Base-by-base conservation (phyloP, 805 yeast species). In the Hanseniaspora valbyensis region DNA sequence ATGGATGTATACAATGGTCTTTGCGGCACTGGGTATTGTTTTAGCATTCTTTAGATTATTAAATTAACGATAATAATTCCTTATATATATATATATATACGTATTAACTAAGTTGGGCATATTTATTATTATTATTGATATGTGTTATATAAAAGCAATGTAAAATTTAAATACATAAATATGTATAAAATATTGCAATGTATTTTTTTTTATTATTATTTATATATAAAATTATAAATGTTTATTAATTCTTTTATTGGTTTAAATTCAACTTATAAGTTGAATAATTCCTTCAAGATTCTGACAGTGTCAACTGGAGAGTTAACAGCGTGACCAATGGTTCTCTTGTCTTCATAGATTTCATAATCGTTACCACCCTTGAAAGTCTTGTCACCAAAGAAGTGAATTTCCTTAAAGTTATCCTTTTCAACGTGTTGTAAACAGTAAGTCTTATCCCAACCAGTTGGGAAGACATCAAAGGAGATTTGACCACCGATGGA, bases 401-500 rank as follows among this genome's bases (percentile, higher is more conserved):
- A 92, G 74, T 92, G 97, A 62, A 92, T 87, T 60, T 78, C 76
- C 63, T 80, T 75, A 73, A 89, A 92, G 57, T 83, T 80, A 70
- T 90, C 96, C 54, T 74, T 69, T 62, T 71, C 86, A 60, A 92
- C 89, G 70, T 90, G 98, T 70, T 83, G 88, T 66, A 92, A 78
- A 70, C 95, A 86, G 75, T 90, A 92, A 55, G 99, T 92, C 79
- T 92, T 92, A 72, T 92, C 99, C 99, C 99, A 92, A 65, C 99
- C 98, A 56, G 96, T 86, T 74, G 99, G 99, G 90, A 92, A 92
- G 57, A 92, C 97, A 64, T 92, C 99, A 63, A 92, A 92, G 32
- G 97, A 90, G 68, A 92, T 92, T 77, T 92, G 97, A 61, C 99
- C 99, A 69, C 99, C 99, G 58, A 92, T 92, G 54, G 98, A 92